Evolutionary conservation across 495 filamentous ascomycete species (phyloP), one percentile per base, ranked within the genome.

Genomic region (Penicilliopsis zonata): DNA sequence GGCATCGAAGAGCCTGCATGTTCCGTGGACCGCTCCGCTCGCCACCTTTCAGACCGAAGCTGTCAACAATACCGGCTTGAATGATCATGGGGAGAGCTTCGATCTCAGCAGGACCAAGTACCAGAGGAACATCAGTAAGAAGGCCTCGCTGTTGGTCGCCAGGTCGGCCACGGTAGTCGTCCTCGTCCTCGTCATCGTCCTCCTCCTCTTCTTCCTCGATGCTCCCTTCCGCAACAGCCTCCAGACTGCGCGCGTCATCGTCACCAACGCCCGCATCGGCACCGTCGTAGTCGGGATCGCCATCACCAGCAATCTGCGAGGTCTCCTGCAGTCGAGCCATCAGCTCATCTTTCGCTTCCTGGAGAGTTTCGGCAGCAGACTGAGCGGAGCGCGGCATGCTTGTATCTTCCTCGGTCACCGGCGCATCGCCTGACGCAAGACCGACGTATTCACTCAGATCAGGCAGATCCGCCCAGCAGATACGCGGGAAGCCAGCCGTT

Each of bases 1-100:
- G 82, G 43, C 86, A 94, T 26, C 86, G 66, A 4, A 86, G 77
- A 23, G 81, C 78, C 49, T 93, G 82, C 53, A 88, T 76, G 46
- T 87, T 90, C 42, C 77, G 74, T 2, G 74, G 66, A 10, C 72
- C 78, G 45, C 78, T 76, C 9, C 63, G 50, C 44, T 65, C 61
- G 9, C 56, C 60, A 13, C 53, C 56, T 41, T 62, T 67, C 8
- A 63, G 45, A 5, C 56, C 60, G 22, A 63, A 61, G 33, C 54
- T 59, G 36, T 64, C 60, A 12, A 88, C 76, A 31, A 94, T 90
- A 37, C 84, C 86, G 5, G 79, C 81, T 50, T 94, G 87, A 37
- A 94, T 75, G 26, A 92, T 86, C 85, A 95, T 92, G 27, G 90
- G 86, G 34, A 95, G 60, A 5, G 86, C 85, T 52, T 94, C 86